A percentile compares a stretch with the other conserved stretches of the same genome.
Evolutionary conservation across 371 early-diverging fungal genomes (phyloP).

Genomic region (Actinomucor elegans): DNA sequence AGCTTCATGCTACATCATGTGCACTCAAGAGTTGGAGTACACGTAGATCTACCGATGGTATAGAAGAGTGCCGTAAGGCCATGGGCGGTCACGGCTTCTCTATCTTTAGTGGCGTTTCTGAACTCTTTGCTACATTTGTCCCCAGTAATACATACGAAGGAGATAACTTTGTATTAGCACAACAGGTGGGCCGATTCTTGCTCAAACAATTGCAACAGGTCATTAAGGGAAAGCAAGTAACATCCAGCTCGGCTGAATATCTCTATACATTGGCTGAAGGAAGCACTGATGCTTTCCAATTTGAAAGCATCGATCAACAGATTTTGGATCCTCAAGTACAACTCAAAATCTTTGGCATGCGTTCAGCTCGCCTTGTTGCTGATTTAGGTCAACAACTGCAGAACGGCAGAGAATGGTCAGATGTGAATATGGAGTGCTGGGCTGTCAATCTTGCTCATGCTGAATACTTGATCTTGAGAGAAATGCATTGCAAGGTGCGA

Average conservation of each 20-base stretch:
- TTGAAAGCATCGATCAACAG: conserved; percentile 13
- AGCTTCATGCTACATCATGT: conserved; percentile 79
- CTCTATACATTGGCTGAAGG: conserved; percentile 35
- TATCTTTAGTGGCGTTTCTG: conserved; percentile 70
- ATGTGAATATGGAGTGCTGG: conserved; percentile 63
- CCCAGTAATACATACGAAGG: conserved; percentile 66
- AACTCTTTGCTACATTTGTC: conserved; percentile 62
- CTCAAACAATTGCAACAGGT: conserved; percentile 56
- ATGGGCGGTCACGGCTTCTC: conserved; percentile 88
- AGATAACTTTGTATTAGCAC: conserved; percentile 74
- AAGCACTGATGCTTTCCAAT: conserved; percentile 17
- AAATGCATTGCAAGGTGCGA: conserved; percentile 12
- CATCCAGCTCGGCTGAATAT: conserved; percentile 33
- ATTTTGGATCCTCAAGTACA: conserved; percentile 50
- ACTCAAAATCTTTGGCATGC: conserved; percentile 57
- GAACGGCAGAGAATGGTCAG: conserved; percentile 47
- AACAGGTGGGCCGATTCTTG: conserved; percentile 66
- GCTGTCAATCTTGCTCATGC: conserved; percentile 43
- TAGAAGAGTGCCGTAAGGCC: conserved; percentile 77
- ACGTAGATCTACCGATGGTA: conserved; percentile 65
- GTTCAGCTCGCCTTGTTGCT: conserved; percentile 57
- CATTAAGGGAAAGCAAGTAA: conserved; percentile 14
- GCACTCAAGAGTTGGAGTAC: conserved; percentile 78
- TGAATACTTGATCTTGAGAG: conserved; percentile 33
- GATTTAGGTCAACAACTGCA: conserved; percentile 42